Conservation (phyloP, 768 basidiomycete genomes). For the Lactarius deliciosus region DNA sequence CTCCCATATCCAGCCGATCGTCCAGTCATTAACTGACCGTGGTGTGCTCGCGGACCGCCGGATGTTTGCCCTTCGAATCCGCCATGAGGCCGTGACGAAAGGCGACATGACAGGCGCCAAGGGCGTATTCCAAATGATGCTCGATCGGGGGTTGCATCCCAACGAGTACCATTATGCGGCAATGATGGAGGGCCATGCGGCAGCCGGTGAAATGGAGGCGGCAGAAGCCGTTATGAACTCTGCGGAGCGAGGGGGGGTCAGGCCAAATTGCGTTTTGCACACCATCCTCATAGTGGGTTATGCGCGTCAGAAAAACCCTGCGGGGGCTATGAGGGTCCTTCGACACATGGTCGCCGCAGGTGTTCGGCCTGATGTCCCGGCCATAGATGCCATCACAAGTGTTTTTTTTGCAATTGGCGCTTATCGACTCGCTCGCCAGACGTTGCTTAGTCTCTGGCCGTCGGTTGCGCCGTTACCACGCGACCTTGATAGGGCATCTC, state of each 20-base stretch:
- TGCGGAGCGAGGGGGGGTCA: conserved; percentile 49
- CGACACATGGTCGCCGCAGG: conserved; percentile 60
- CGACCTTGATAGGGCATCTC: conserved; percentile 43
- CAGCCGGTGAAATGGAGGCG: conserved; percentile 54
- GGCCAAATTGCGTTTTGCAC: conserved; percentile 66
- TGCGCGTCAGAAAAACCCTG: conserved; percentile 57
- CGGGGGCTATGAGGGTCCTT: conserved; percentile 54
- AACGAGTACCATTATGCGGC: conserved; percentile 71
- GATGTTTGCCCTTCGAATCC: conserved; percentile 61
- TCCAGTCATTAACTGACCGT: conserved; percentile 48
- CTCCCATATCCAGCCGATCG: conserved; percentile 41
- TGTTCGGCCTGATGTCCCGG: conserved; percentile 65
- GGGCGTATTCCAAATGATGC: conserved; percentile 55
- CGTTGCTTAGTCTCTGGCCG: conserved; percentile 62
- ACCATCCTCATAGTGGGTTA: conserved; percentile 75
- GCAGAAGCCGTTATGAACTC: conserved; percentile 58
- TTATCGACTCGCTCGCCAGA: conserved; percentile 47
- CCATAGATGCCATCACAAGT: conserved; percentile 68
- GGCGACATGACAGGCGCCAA: conserved; percentile 52
- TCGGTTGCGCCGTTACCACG: conserved; percentile 61
- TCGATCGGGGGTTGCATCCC: conserved; percentile 67
- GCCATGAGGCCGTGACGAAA: conserved; percentile 55
- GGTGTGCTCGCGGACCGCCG: conserved; percentile 55
- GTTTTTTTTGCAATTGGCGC: conserved; percentile 62
- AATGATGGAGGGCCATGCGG: conserved; percentile 72